A percentile compares a stretch with the other conserved stretches of the same genome.
Conservation (phyloP, 2,329 filamentous ascomycete genomes). For the Onygena corvina region DNA sequence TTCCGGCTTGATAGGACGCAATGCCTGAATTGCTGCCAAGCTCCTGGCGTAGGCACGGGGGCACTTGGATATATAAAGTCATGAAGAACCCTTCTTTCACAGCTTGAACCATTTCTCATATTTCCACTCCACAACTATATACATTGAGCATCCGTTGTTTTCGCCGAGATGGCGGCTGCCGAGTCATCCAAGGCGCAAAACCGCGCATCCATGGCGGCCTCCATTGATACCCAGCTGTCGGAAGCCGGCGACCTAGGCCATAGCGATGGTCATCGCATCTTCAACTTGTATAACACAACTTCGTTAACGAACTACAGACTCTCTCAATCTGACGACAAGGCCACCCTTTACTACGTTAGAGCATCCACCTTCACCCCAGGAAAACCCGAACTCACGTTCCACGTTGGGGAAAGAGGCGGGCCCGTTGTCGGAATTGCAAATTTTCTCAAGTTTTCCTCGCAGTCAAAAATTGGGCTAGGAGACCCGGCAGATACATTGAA, state of each 20-base stretch:
- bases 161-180: neutral
- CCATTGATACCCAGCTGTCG: neutral
- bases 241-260: neutral
- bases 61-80: neutral
- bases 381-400: constrained; percentile 27
- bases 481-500: constrained; percentile 17
- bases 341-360: constrained; percentile 19
- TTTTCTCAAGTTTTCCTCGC: constrained; percentile 25
- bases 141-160: no score
- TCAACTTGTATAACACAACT: constrained; percentile 9
- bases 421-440: constrained; percentile 24
- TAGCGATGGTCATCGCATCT: constrained; percentile 9
- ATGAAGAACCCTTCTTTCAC: no score
- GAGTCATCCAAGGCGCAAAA: constrained; percentile 1
- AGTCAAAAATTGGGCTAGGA: constrained; percentile 25
- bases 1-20: neutral
- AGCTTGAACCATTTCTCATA: neutral
- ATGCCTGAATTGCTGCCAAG: neutral
- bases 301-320: constrained; percentile 11
- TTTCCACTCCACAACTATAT: neutral
- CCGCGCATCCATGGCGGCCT: neutral
- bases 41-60: neutral
- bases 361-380: constrained; percentile 22
- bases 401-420: constrained; percentile 21
- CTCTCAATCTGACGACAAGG: constrained; percentile 10